A percentile compares a stretch with the other conserved stretches of the same genome.
Evolutionary conservation across 345 rosid genomes (phyloP).

Genomic region (Brassica cretica): DNA sequence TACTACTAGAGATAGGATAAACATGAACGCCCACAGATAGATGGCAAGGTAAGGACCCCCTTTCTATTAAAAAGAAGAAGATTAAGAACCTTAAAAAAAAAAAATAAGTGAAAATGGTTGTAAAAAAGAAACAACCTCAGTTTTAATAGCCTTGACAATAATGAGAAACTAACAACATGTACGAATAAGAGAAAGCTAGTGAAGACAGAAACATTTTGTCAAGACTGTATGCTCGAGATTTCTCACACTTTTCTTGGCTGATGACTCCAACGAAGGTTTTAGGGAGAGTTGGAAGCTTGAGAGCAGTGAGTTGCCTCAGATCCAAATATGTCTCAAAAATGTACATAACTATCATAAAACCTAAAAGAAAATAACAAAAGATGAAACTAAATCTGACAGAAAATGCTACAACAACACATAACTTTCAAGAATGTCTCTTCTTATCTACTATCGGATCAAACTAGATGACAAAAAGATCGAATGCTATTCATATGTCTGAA

Average conservation of each 20-base stretch:
- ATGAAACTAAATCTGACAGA: background rate
- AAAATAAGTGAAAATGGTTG: conserved; percentile 76
- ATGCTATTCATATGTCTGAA: background rate
- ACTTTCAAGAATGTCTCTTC: background rate
- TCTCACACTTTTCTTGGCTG: conserved; percentile 88
- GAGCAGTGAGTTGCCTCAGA: conserved; percentile 79
- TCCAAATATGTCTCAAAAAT: conserved; percentile 85
- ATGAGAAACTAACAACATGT: background rate
- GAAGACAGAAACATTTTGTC: conserved; percentile 68
- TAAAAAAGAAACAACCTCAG: conserved; percentile 26
- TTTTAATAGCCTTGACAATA: background rate
- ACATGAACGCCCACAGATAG: conserved; percentile 97
- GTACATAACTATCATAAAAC: conserved; percentile 91
- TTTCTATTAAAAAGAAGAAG: conserved; percentile 57
- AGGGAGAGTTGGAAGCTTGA: conserved; percentile 83
- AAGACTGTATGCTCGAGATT: conserved; percentile 91
- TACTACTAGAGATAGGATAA: conserved; percentile 82
- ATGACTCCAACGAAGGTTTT: conserved; percentile 86
- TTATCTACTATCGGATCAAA: background rate
- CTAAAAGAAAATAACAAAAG: conserved; percentile 41
- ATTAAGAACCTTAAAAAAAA: conserved; percentile 39
- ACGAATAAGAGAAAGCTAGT: background rate
- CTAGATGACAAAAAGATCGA: background rate
- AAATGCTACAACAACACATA: background rate
- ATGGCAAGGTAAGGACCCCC: conserved; percentile 99